These are phyloP conservation scores for Heimioporus sp. DNA, from an alignment of 768 basidiomycete species.

Conservation along the genomic window DNA sequence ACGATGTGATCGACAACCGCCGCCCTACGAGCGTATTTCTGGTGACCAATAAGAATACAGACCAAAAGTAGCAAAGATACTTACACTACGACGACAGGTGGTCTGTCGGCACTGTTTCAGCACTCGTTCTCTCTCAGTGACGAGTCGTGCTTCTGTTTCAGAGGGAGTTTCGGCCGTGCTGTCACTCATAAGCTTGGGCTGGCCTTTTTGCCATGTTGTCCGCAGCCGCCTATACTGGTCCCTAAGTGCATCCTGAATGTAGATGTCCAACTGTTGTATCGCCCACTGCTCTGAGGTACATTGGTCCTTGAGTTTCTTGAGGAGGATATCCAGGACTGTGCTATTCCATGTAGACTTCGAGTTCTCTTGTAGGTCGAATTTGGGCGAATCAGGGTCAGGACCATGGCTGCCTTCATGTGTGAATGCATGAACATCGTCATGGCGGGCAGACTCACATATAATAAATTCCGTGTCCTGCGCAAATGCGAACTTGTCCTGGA, in stretches of 20 bases:
- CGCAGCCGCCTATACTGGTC: conserved; percentile 1
- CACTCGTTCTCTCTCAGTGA: background rate
- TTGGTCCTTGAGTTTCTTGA: background rate
- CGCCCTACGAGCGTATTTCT: too few relatives aligned
- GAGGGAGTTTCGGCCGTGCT: background rate
- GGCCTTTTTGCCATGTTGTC: background rate
- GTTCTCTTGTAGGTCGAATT: background rate
- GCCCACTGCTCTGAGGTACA: background rate
- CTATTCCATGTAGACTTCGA: conserved; percentile 3
- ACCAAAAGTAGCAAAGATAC: too few relatives aligned
- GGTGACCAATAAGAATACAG: too few relatives aligned
- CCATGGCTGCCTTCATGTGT: conserved; percentile 2
- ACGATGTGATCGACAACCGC: too few relatives aligned
- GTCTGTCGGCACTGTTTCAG: too few relatives aligned
- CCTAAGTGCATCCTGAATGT: background rate
- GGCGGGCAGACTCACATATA: too few relatives aligned
- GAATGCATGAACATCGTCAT: conserved; percentile 5
- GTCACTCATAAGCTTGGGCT: background rate
- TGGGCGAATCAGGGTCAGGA: background rate
- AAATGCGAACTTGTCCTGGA: too few relatives aligned
- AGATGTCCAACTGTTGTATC: background rate
- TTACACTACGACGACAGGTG: too few relatives aligned
- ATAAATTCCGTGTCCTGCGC: too few relatives aligned
- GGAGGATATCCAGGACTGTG: conserved; percentile 1
- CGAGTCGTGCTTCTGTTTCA: background rate